These are phyloP conservation scores for Cenchrus purpureus DNA, from an alignment of 176 grass and related monocot genomes.

Conservation along the genomic window DNA sequence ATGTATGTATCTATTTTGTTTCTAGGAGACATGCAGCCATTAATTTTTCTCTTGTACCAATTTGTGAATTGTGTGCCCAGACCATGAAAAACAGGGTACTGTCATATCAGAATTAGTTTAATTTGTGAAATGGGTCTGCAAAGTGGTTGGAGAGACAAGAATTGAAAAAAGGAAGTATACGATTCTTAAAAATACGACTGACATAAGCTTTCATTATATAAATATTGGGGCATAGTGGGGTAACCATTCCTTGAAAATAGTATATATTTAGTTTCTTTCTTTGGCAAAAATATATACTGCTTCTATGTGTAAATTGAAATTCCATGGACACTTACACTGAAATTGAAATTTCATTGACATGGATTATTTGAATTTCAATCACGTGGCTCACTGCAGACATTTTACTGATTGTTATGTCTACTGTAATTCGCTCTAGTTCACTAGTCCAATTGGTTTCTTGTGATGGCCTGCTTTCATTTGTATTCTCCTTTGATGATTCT, in stretches of 20 bases:
- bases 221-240: background rate
- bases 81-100: conserved; percentile 11
- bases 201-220: conserved; percentile 3
- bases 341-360: background rate
- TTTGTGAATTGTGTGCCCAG: background rate
- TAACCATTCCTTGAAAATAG: background rate
- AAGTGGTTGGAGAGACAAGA: background rate
- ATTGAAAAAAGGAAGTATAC: background rate
- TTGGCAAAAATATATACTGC: background rate
- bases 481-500: conserved; percentile 25
- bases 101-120: background rate
- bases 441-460: background rate
- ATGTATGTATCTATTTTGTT: conserved; percentile 5
- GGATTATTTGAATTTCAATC: background rate
- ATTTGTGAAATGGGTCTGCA: conserved; percentile 13
- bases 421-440: conserved; percentile 19
- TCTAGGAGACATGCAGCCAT: conserved; percentile 2
- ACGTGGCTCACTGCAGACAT: background rate
- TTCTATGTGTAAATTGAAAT: conserved; percentile 1
- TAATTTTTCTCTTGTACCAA: conserved; percentile 17
- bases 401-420: background rate
- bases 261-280: background rate
- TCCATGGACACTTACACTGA: background rate
- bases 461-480: background rate
- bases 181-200: background rate